Evolutionary conservation across 345 rosid genomes (phyloP).

Genomic region (Bruguiera gymnorhiza): DNA sequence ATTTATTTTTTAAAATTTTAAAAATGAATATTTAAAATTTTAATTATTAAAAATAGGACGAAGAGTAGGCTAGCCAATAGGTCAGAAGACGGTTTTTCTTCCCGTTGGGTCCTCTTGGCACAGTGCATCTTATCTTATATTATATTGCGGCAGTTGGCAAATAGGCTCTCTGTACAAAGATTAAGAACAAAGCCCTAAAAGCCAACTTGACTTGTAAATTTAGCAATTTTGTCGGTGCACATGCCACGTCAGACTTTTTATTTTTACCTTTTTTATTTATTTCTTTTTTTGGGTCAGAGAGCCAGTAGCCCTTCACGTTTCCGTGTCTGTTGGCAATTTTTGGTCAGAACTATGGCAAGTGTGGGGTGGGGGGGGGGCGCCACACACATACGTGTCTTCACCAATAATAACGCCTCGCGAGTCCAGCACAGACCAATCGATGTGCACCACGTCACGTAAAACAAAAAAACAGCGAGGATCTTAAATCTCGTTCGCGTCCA

Average conservation of each 20-base stretch:
- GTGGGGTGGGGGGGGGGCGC: neutral
- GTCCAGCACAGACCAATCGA: neutral
- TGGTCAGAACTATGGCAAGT: neutral
- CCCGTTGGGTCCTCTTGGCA: too few relatives aligned
- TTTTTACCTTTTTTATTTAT: too few relatives aligned
- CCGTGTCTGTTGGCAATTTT: slow-evolving; percentile 10
- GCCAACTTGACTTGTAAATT: neutral
- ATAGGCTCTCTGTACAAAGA: neutral
- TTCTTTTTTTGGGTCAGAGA: too few relatives aligned
- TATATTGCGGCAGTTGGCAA: too few relatives aligned
- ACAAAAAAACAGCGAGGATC: neutral
- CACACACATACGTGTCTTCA: neutral
- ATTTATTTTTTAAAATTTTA: too few relatives aligned
- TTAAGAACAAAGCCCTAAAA: neutral
- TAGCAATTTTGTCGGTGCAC: slow-evolving; percentile 10
- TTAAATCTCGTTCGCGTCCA: too few relatives aligned
- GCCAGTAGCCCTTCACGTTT: neutral
- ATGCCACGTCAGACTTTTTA: slow-evolving; percentile 13
- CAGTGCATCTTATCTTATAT: too few relatives aligned
- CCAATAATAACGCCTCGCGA: neutral
- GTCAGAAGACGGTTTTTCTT: too few relatives aligned
- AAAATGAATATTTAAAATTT: too few relatives aligned
- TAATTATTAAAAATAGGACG: too few relatives aligned
- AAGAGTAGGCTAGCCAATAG: too few relatives aligned
- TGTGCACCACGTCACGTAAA: neutral